These are phyloP conservation scores for Claviceps capensis DNA, from an alignment of 2,329 filamentous ascomycete species.

Conservation along the genomic window DNA sequence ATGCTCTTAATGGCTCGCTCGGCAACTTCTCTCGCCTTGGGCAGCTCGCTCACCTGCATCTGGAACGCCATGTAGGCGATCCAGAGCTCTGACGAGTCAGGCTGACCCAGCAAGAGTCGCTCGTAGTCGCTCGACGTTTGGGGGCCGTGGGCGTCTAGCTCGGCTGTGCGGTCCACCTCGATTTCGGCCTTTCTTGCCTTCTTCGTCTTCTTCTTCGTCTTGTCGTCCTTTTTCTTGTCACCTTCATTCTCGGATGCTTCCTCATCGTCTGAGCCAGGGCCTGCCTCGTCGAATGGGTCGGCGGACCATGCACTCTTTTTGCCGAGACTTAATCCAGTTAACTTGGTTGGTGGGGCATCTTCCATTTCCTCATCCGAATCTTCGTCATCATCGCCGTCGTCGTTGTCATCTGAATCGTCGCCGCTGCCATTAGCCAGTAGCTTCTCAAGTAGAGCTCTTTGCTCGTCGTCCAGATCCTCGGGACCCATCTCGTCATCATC, in stretches of 20 bases:
- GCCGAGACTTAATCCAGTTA: slow-evolving; percentile 29
- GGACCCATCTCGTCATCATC: slow-evolving; percentile 28
- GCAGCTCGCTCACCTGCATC: slow-evolving; percentile 77
- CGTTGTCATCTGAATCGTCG: slow-evolving; percentile 25
- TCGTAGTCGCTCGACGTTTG: slow-evolving; percentile 89
- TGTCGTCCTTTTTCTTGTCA: slow-evolving; percentile 14
- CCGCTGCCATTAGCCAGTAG: slow-evolving; percentile 33
- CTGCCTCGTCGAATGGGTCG: slow-evolving; percentile 48
- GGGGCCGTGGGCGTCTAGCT: slow-evolving; percentile 77
- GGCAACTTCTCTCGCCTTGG: slow-evolving; percentile 77
- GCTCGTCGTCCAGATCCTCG: slow-evolving; percentile 28
- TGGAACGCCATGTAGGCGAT: slow-evolving; percentile 99
- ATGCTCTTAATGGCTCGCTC: slow-evolving; percentile 86
- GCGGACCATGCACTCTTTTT: slow-evolving; percentile 88
- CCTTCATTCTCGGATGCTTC: slow-evolving; percentile 9
- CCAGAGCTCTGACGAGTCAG: slow-evolving; percentile 89
- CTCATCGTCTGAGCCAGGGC: slow-evolving; percentile 32
- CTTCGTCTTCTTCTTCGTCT: slow-evolving; percentile 39
- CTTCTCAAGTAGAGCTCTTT: slow-evolving; percentile 20
- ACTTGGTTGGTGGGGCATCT: slow-evolving; percentile 21
- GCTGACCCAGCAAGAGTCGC: slow-evolving; percentile 77
- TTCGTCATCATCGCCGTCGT: slow-evolving; percentile 26
- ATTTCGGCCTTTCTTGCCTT: slow-evolving; percentile 65
- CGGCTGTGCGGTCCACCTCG: slow-evolving; percentile 80
- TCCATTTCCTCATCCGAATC: slow-evolving; percentile 30